Evolutionary conservation across 306 rosid genomes (phyloP).

Genomic region (Quercus alba): DNA sequence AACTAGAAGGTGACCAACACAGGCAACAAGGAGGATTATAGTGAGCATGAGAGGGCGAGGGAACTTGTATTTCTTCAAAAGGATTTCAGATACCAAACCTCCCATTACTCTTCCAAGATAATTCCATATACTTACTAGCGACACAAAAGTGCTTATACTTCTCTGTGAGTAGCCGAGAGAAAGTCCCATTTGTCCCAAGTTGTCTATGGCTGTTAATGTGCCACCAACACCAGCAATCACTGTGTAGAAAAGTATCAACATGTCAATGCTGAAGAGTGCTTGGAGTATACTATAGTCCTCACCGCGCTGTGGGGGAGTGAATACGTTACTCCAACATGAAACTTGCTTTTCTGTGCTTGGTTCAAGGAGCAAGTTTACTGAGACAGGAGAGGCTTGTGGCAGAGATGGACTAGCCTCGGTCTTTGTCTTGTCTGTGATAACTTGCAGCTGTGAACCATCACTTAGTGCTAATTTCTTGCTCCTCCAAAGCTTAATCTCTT

Average conservation of each 20-base stretch:
- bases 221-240: constrained; percentile 60
- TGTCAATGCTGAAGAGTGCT: constrained; percentile 60
- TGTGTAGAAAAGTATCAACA: constrained; percentile 45
- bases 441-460: constrained; percentile 15
- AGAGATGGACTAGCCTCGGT: not conserved
- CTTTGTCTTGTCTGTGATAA: constrained; percentile 12
- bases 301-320: constrained; percentile 50
- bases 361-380: not conserved
- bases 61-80: constrained; percentile 28
- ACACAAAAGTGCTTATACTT: constrained; percentile 55
- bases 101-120: constrained; percentile 47
- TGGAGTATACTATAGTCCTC: constrained; percentile 63
- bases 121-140: constrained; percentile 61
- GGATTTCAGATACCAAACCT: constrained; percentile 49
- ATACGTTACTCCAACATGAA: constrained; percentile 44
- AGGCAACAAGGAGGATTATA: constrained; percentile 29
- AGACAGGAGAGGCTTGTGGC: not conserved
- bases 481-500: constrained; percentile 37
- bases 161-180: constrained; percentile 39
- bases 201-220: constrained; percentile 49
- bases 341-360: constrained; percentile 6
- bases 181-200: constrained; percentile 56
- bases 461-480: not conserved
- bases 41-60: constrained; percentile 60
- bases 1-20: constrained; percentile 49